phyloP scores from a whole-genome alignment of 2,329 filamentous ascomycete species.

The Aspergillus pseudoviridinutans region DNA sequence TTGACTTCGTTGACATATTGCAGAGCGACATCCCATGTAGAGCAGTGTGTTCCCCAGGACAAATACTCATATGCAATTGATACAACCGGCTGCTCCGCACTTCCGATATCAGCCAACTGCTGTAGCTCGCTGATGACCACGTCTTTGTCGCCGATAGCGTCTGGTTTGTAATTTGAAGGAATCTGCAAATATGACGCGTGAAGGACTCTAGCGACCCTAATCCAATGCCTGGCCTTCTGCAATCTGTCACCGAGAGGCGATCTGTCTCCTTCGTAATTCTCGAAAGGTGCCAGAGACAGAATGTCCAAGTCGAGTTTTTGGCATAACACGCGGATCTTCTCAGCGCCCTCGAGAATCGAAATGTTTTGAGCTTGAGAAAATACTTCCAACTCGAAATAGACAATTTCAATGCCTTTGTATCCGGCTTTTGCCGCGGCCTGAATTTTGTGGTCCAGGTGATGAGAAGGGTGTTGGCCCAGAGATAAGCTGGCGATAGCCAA shows the following conservation, averaged over 20 bases:
- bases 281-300: slow-evolving; percentile 31
- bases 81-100: slow-evolving; percentile 15
- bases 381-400: slow-evolving; percentile 26
- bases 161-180: slow-evolving; percentile 24
- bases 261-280: slow-evolving; percentile 34
- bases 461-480: slow-evolving; percentile 27
- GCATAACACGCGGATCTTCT: slow-evolving; percentile 17
- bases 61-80: slow-evolving; percentile 34
- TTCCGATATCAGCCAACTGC: slow-evolving; percentile 27
- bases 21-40: slow-evolving; percentile 32
- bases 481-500: slow-evolving; percentile 29
- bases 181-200: slow-evolving; percentile 29
- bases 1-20: slow-evolving; percentile 23
- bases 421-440: slow-evolving; percentile 2
- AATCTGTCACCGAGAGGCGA: slow-evolving; percentile 26
- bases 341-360: slow-evolving; percentile 14
- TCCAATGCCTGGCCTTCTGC: slow-evolving; percentile 26
- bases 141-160: slow-evolving; percentile 22
- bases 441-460: slow-evolving; percentile 29
- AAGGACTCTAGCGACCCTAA: slow-evolving; percentile 23
- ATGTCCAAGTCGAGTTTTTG: slow-evolving; percentile 18
- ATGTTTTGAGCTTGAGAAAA: slow-evolving; percentile 17
- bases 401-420: slow-evolving; percentile 24
- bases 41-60: slow-evolving; percentile 31
- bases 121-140: slow-evolving; percentile 28